Evolutionary conservation across 2,329 filamentous ascomycete species (phyloP).

Genomic region (Orbilia blumenaviensis): DNA sequence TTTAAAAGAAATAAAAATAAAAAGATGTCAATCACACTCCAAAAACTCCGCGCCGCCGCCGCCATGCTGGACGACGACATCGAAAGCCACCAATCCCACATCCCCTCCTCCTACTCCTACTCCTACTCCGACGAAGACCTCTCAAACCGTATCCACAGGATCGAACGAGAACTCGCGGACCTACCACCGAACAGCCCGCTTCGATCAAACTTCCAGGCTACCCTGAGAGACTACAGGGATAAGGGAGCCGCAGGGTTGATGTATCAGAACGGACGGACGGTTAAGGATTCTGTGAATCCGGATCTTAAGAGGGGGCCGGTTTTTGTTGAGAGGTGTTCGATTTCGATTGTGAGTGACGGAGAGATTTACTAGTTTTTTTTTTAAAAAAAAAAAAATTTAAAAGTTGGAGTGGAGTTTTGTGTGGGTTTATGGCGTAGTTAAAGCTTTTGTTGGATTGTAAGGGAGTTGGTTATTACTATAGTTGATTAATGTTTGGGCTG

Average conservation of each 20-base stretch:
- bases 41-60: constrained; percentile 25
- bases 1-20: not conserved
- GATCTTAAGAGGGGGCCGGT: constrained; percentile 41
- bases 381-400: too few relatives aligned
- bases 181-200: constrained; percentile 35
- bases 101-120: not conserved
- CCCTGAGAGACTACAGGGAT: constrained; percentile 38
- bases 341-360: constrained; percentile 47
- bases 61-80: constrained; percentile 7
- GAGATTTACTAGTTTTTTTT: constrained; percentile 2
- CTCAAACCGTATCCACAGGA: constrained; percentile 36
- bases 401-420: too few relatives aligned
- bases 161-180: constrained; percentile 37
- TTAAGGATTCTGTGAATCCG: constrained; percentile 26
- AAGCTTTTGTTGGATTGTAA: too few relatives aligned
- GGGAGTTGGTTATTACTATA: too few relatives aligned
- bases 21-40: constrained; percentile 42
- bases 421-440: too few relatives aligned
- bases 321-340: constrained; percentile 47
- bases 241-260: constrained; percentile 43
- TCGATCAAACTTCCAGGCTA: constrained; percentile 44
- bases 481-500: too few relatives aligned
- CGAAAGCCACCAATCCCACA: not conserved
- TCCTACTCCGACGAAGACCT: constrained; percentile 10
- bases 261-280: constrained; percentile 40